phyloP scores from a whole-genome alignment of 202 grass and related monocot species.

The Zizania palustris region DNA sequence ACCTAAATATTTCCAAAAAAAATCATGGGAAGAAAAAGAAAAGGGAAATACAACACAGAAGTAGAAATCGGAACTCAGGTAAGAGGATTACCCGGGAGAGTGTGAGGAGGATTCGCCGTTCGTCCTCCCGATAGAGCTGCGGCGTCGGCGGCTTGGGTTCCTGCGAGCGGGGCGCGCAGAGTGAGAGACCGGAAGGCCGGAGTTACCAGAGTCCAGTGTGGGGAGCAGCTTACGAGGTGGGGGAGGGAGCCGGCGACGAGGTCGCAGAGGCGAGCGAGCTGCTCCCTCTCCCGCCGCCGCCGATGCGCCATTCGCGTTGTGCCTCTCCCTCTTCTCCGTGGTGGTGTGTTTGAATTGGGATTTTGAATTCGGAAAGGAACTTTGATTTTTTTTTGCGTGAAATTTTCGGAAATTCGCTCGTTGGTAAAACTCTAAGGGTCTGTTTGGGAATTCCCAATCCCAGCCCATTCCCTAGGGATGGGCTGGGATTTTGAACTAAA shows the following conservation, averaged over 20 bases:
- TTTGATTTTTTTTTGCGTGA: not conserved
- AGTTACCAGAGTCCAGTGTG: not conserved
- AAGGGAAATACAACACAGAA: not conserved
- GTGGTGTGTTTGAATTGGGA: not conserved
- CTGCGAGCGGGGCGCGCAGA: conserved; percentile 31
- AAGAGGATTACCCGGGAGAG: conserved; percentile 55
- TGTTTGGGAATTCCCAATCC: too few relatives aligned
- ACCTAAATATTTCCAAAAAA: conserved; percentile 43
- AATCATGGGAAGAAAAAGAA: conserved; percentile 16
- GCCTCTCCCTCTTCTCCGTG: not conserved
- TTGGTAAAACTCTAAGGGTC: not conserved
- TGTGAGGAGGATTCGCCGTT: conserved; percentile 59
- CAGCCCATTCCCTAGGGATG: too few relatives aligned
- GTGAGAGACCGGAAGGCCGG: conserved; percentile 9
- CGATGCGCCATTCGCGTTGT: conserved; percentile 22
- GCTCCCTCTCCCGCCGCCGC: conserved; percentile 41
- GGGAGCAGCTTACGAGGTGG: conserved; percentile 44
- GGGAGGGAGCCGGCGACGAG: conserved; percentile 57
- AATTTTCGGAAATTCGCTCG: not conserved
- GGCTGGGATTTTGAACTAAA: too few relatives aligned
- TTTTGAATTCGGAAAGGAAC: not conserved
- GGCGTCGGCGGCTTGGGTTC: conserved; percentile 28
- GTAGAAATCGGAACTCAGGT: not conserved
- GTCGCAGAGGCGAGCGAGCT: conserved; percentile 57
- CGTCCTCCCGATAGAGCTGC: conserved; percentile 43